Evolutionary conservation across 2,329 filamentous ascomycete genomes (phyloP).

Genomic region (Leptographium wingfieldii): DNA sequence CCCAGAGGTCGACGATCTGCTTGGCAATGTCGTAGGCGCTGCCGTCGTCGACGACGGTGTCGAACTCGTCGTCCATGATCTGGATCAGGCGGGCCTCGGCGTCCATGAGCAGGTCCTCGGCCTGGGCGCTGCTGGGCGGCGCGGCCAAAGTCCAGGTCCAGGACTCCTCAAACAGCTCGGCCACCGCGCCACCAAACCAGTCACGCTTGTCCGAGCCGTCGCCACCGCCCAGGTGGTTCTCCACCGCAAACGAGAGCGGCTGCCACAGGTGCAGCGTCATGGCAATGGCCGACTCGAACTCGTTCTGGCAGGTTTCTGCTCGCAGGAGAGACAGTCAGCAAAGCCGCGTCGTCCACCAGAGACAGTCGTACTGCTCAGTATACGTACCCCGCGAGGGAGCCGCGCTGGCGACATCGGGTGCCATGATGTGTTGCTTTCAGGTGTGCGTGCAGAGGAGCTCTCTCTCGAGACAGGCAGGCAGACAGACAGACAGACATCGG

Average conservation of each 20-base stretch:
- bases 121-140: slow-evolving; percentile 13
- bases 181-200: slow-evolving; percentile 85
- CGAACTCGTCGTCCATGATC: slow-evolving; percentile 92
- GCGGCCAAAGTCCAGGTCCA: slow-evolving; percentile 11
- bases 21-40: slow-evolving; percentile 62
- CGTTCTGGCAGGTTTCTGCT: slow-evolving; percentile 42
- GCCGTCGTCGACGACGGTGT: slow-evolving; percentile 84
- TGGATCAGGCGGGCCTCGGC: slow-evolving; percentile 77
- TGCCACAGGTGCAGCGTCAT: slow-evolving; percentile 80
- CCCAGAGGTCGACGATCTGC: slow-evolving; percentile 56
- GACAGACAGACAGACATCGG: too few relatives aligned
- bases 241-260: slow-evolving; percentile 73
- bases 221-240: slow-evolving; percentile 78
- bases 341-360: neutral
- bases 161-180: slow-evolving; percentile 53
- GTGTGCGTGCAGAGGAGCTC: neutral
- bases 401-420: neutral
- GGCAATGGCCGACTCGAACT: slow-evolving; percentile 79
- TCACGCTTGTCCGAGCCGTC: slow-evolving; percentile 79
- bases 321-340: neutral
- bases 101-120: slow-evolving; percentile 55
- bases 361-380: neutral
- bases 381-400: neutral
- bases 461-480: neutral
- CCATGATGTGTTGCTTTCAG: neutral